A percentile compares a stretch with the other conserved stretches of the same genome.
Evolutionary conservation across 257 asterid species (phyloP).

Genomic region (Forsythia viridissima): DNA sequence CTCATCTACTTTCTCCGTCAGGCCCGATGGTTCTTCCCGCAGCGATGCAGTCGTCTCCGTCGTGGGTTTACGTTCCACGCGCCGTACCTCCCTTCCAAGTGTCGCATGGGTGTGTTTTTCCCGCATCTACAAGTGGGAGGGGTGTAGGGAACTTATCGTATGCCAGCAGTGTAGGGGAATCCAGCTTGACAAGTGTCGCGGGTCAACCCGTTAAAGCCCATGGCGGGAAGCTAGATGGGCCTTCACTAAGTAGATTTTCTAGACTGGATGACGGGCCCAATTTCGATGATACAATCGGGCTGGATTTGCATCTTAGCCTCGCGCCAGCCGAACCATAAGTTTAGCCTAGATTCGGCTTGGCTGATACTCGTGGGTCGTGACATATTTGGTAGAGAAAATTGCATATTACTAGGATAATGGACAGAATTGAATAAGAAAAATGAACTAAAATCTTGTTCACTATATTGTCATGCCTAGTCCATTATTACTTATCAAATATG

Average conservation of each 20-base stretch:
- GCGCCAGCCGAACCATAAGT: constrained; percentile 85
- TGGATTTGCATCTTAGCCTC: constrained; percentile 88
- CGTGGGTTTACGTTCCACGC: constrained; percentile 85
- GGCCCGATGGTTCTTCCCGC: constrained; percentile 40
- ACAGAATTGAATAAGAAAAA: not conserved
- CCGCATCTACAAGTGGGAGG: constrained; percentile 42
- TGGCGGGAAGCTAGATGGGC: constrained; percentile 60
- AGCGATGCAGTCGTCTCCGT: constrained; percentile 33
- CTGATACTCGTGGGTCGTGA: not conserved
- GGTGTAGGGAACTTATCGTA: constrained; percentile 50
- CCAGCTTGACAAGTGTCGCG: constrained; percentile 51
- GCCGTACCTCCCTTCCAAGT: constrained; percentile 65
- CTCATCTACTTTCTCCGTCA: constrained; percentile 72
- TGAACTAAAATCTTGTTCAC: not conserved
- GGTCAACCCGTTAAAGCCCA: constrained; percentile 51
- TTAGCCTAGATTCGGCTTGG: not conserved
- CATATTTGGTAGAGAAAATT: not conserved
- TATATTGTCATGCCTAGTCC: not conserved
- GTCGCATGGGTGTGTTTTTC: constrained; percentile 73
- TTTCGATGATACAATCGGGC: constrained; percentile 70
- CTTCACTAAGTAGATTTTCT: constrained; percentile 73
- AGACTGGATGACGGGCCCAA: constrained; percentile 56
- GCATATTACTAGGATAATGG: not conserved
- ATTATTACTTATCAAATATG: too few species aligned
- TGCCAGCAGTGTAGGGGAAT: constrained; percentile 51